Base-by-base conservation (phyloP, 176 grass and related monocot genomes). In the Lolium rigidum region DNA sequence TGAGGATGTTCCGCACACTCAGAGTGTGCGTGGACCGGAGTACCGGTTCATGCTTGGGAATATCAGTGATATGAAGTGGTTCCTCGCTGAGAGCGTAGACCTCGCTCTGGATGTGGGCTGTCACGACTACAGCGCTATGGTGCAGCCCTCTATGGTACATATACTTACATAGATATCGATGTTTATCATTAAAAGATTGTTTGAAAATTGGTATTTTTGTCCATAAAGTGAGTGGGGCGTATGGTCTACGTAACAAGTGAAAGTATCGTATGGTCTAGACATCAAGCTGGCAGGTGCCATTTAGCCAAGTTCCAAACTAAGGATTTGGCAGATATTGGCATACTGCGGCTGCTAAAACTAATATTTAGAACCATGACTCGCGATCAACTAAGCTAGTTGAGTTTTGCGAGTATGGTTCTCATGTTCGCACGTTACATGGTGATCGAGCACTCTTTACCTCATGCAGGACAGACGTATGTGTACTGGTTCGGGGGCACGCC, bases 141-240 rank as follows among this genome's bases (percentile, higher is more conserved):
- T 93, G 64, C 82, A 88, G 51, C 85, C 80, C 66, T 83, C 57
- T 93, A 90, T 20, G 88, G 88, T 93, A 37, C 59, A n/a, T n/a
- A 59, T 57, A 35, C 58, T 17, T 39, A 39, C 38, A 39, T 39
- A 39, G 2, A 39, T 39, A 39, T 39, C 38, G 38, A 64, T 11
- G 47, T 24, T 64, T 63, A 63, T 66, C 62, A 7, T 66, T 66
- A 66, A 16, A 26, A 66, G 13, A 66, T 66, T 35, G 61, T 66
- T 66, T 66, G 62, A 35, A 66, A 25, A 35, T 28, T 35, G 26
- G 13, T 31, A 66, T 35, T 7, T 66, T 64, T 66, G n/a, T 15
- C 5, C 25, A 6, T 16, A 15, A 66, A 66, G 62, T 35, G 12
- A 66, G 15, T 35, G 62, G 62, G 62, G 62, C 26, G 2, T 10